A percentile compares a stretch with the other conserved stretches of the same genome.
Evolutionary conservation across 176 grass and related monocot genomes (phyloP).

Genomic region (Ensete glaucum): DNA sequence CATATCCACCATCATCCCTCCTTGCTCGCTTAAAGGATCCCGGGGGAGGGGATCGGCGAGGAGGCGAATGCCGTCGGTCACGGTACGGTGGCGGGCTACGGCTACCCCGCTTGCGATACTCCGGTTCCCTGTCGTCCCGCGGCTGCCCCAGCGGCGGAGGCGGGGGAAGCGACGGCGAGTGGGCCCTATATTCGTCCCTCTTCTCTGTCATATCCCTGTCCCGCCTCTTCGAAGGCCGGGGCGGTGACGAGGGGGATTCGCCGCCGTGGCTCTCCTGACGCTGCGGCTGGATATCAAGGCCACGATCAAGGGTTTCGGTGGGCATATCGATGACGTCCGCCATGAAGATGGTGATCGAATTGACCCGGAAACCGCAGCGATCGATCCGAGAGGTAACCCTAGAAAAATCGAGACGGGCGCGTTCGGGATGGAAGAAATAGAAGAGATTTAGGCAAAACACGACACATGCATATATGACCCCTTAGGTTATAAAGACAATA

Average conservation of each 20-base stretch:
- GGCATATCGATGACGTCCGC: conserved; percentile 73
- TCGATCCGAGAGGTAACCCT: neutral
- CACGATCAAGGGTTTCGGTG: conserved; percentile 41
- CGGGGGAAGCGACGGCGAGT: conserved; percentile 38
- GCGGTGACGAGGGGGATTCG: conserved; percentile 35
- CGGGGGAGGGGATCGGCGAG: conserved; percentile 7
- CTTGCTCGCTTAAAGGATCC: conserved; percentile 8
- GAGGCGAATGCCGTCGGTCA: conserved; percentile 11
- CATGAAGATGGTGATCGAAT: conserved; percentile 26
- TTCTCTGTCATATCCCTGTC: conserved; percentile 38
- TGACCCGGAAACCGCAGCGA: conserved; percentile 2
- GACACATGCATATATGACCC: no score
- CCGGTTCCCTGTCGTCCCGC: conserved; percentile 48
- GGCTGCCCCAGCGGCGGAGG: conserved; percentile 44
- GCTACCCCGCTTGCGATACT: conserved; percentile 35
- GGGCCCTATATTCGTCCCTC: conserved; percentile 16
- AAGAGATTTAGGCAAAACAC: no score
- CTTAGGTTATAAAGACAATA: no score
- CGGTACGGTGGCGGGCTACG: conserved; percentile 51
- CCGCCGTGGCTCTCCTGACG: conserved; percentile 46
- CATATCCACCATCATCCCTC: conserved; percentile 19
- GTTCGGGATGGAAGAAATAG: neutral
- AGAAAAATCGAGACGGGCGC: neutral
- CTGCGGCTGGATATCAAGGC: conserved; percentile 27
- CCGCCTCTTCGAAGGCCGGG: conserved; percentile 54